Evolutionary conservation across 2,329 filamentous ascomycete species (phyloP), one percentile per base, ranked within the genome.

Genomic region (Trichoderma koningii): DNA sequence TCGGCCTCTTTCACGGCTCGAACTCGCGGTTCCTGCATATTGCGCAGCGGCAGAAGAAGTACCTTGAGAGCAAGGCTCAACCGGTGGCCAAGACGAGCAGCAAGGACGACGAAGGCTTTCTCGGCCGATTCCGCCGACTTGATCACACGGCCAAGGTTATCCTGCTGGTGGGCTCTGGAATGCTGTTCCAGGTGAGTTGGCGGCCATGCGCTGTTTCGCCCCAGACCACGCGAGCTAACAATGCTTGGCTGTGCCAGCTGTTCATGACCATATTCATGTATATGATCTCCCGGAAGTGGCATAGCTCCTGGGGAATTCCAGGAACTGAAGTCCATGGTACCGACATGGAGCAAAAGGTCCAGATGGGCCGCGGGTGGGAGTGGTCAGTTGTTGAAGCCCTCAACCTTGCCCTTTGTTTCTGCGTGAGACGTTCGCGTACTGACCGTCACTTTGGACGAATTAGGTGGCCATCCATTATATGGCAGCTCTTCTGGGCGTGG

Each of bases 1-100:
- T 89, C 59, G 87, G 85, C 17, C 77, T 89, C 2, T 89, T 89
- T 71, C 86, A 89, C 69, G 86, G 85, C 30, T 84, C 84, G 65
- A 87, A 88, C 72, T 81, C 78, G 67, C 83, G 85, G 59, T 85
- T 89, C 63, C 80, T 87, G 21, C 77, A 86, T 66, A 76, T 87
- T 56, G 85, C 85, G 60, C 81, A 79, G 68, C 75, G 80, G 17
- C 85, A 88, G 71, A 73, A 72, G 64, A 69, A 69, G 48, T 76
- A 73, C 51, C 62, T 70, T 17, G 52, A 68, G 9, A 53, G 48
- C 10, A 55, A 30, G 30, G 1, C 30, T 10, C 5, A 65, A 15
- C 4, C 12, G 45, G 44, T 65, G 38, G 44, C 71, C 70, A 50
- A 70, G 67, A 34, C 64, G 51, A 66, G 65, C 53, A n/a, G 30